phyloP scores from a whole-genome alignment of 1,284 basidiomycete genomes.

The Marasmius tenuissimus region DNA sequence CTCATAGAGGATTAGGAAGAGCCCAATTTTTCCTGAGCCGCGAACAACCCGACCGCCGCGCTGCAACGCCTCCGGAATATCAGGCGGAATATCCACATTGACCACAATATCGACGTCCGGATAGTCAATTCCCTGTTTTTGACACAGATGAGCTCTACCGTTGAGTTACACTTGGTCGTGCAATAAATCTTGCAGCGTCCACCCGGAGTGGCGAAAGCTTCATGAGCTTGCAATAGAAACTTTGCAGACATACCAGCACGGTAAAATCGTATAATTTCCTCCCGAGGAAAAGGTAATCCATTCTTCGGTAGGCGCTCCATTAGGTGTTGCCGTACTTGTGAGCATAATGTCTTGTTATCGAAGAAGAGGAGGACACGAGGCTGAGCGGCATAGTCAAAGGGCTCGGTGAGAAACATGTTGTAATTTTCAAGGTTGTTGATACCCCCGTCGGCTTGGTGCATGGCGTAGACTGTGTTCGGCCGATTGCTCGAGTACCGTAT shows the following conservation, averaged over 20 bases:
- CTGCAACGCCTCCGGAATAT: not conserved
- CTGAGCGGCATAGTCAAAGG: slow-evolving; percentile 14
- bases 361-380: slow-evolving; percentile 24
- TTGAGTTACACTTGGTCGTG: slow-evolving; percentile 3
- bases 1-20: not conserved
- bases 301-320: not conserved
- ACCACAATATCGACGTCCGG: slow-evolving; percentile 5
- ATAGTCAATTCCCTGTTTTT: slow-evolving; percentile 6
- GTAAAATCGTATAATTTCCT: not conserved
- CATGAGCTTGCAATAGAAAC: not conserved
- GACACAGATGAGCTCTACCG: not conserved
- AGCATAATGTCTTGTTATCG: slow-evolving; percentile 18
- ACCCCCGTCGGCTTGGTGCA: slow-evolving; percentile 19
- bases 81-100: slow-evolving; percentile 1
- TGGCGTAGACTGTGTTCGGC: slow-evolving; percentile 29
- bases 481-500: slow-evolving; percentile 25
- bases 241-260: not conserved
- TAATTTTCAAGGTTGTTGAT: slow-evolving; percentile 25
- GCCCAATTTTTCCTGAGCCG: not conserved
- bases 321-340: not conserved
- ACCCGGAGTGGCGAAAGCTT: not conserved
- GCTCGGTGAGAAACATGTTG: slow-evolving; percentile 22
- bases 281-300: not conserved
- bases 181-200: not conserved
- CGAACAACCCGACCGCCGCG: not conserved